Percentiles rank a stretch among this genome's conserved stretches.
phyloP scores from a whole-genome alignment of 2,329 filamentous ascomycete species.

The Falciphora oryzae region DNA sequence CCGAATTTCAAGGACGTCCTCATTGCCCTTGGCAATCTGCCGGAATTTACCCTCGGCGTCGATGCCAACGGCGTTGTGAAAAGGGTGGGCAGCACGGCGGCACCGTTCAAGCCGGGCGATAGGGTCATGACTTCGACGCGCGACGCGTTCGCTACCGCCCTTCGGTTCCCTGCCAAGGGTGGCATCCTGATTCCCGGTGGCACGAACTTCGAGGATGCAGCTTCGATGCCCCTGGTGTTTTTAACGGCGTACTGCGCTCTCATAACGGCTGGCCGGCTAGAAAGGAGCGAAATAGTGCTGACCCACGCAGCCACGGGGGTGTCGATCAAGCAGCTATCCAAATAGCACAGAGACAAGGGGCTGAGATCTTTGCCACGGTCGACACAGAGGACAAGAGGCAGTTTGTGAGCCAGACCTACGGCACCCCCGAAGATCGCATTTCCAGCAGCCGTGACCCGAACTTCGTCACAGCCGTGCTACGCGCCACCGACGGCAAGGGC shows the following conservation, averaged over 20 bases:
- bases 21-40: too few relatives aligned
- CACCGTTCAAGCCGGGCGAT: too few relatives aligned
- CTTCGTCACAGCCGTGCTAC: conserved; percentile 17
- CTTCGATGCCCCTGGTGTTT: conserved; percentile 20
- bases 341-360: conserved; percentile 12
- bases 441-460: conserved; percentile 22
- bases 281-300: conserved; percentile 15
- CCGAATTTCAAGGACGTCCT: too few relatives aligned
- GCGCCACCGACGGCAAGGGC: conserved; percentile 22
- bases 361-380: conserved; percentile 29
- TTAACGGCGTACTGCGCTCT: conserved; percentile 21
- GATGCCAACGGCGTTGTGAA: too few relatives aligned
- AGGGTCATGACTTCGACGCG: too few relatives aligned
- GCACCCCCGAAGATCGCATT: conserved; percentile 26
- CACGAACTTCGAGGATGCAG: conserved; percentile 21
- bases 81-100: too few relatives aligned
- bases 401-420: conserved; percentile 20
- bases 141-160: too few relatives aligned
- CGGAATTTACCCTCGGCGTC: too few relatives aligned
- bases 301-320: conserved; percentile 17
- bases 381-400: conserved; percentile 28
- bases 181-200: too few relatives aligned
- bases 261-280: conserved; percentile 18
- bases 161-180: too few relatives aligned
- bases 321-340: conserved; percentile 17